Percentiles rank a stretch among this genome's conserved stretches.
Conservation (phyloP, 1,139 yeast species). For the Magnusiomyces suaveolens region DNA sequence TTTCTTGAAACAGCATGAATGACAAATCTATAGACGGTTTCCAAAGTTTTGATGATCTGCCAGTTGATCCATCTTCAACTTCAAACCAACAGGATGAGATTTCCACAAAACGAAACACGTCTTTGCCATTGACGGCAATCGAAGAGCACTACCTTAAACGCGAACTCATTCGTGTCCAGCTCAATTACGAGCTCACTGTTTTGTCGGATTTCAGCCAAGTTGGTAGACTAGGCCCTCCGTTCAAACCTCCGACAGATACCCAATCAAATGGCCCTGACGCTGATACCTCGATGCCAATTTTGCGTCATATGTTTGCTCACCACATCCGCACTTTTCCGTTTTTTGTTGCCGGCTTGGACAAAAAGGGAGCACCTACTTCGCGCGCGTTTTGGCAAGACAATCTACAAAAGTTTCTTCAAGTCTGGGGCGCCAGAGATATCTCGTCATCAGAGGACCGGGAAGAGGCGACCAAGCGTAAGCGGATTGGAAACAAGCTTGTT, state of each 20-base stretch:
- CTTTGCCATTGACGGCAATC: constrained; percentile 22
- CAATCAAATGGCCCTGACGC: not conserved
- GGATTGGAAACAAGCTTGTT: constrained; percentile 49
- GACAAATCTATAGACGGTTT: too few relatives aligned
- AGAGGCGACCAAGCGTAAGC: constrained; percentile 60
- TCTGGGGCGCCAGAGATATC: constrained; percentile 59
- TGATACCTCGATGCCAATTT: constrained; percentile 44
- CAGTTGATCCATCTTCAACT: too few relatives aligned
- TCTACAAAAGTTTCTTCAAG: constrained; percentile 71
- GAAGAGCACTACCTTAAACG: constrained; percentile 83
- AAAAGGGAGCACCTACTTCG: constrained; percentile 25
- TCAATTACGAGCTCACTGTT: constrained; percentile 50
- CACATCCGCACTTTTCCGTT: constrained; percentile 69
- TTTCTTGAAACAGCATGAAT: too few relatives aligned
- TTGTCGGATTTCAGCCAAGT: constrained; percentile 53
- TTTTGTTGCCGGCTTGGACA: constrained; percentile 42
- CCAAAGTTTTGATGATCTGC: too few relatives aligned
- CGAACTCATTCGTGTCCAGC: constrained; percentile 54
- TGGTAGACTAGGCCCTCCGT: constrained; percentile 66
- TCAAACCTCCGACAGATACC: constrained; percentile 27
- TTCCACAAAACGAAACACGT: not conserved
- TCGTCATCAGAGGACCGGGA: constrained; percentile 65
- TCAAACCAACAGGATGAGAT: too few relatives aligned
- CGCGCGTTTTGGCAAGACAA: constrained; percentile 61
- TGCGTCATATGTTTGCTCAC: constrained; percentile 53